A percentile compares a stretch with the other conserved stretches of the same genome.
phyloP scores from a whole-genome alignment of 495 filamentous ascomycete genomes.

The Xylaria longipes region DNA sequence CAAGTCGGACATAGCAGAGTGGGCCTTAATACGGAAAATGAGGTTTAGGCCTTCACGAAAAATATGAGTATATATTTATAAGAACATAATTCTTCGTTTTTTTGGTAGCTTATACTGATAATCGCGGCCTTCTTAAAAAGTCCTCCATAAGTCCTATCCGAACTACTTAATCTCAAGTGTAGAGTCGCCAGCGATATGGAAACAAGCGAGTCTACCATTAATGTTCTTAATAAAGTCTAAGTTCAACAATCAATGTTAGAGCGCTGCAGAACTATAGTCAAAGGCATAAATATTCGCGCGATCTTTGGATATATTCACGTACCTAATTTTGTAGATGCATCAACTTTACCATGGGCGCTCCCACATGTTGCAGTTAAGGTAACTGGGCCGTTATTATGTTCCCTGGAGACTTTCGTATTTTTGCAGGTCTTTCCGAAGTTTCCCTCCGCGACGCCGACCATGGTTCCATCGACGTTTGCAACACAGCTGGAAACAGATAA shows the following conservation, averaged over 20 bases:
- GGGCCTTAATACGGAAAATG: too few species aligned
- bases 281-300: neutral
- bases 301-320: neutral
- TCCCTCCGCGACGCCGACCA: neutral
- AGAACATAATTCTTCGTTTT: too few species aligned
- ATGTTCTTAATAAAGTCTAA: neutral
- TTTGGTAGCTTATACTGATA: too few species aligned
- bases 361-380: neutral
- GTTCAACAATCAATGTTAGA: neutral
- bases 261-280: neutral
- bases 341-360: neutral
- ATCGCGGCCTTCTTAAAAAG: too few species aligned
- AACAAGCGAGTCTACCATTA: too few species aligned
- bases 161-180: too few species aligned
- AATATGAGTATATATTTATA: too few species aligned
- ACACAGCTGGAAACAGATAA: neutral
- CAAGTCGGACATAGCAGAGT: too few species aligned
- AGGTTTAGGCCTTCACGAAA: too few species aligned
- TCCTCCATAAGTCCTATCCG: too few species aligned
- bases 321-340: neutral
- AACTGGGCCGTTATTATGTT: neutral
- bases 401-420: neutral
- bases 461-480: neutral
- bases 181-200: too few species aligned
- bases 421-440: neutral